Base-by-base conservation (phyloP, 2,329 filamentous ascomycete species). In the Grosmannia penicillata region DNA sequence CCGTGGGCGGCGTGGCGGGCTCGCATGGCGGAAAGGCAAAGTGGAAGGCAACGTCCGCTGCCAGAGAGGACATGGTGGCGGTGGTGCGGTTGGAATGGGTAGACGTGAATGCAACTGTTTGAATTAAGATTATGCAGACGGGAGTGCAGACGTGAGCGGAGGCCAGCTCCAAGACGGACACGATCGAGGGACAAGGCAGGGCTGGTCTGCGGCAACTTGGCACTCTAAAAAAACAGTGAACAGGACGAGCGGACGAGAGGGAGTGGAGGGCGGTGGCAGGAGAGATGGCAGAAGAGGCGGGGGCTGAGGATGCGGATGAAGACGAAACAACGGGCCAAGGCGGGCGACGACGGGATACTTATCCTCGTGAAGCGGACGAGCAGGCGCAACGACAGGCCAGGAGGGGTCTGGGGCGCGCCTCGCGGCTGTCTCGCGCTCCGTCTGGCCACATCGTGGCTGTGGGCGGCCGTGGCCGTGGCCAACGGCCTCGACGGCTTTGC, bases 21-120 rank as follows among this genome's bases (percentile, higher is more conserved):
- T 67, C 66, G 56, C 65, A 70, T 30, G 62, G 59, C 43, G 67
- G 65, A 50, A 72, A 76, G 45, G 59, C 62, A 57, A 76, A 75
- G 58, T 75, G 68, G 54, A 76, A 75, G 42, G 71, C 60, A 58
- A 75, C 66, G 60, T 69, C 66, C 58, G 63, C 70, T 72, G 60
- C 68, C 66, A 73, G 69, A 70, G 70, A 75, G 51, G 44, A 44
- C 41, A 40, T 38, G 35, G 17, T 44, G 32, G 8, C 11, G 19
- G 14, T 24, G 22, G 9, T 26, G 21, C 6, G 22, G 8, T 36
- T n/a, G n/a, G 22, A 11, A 19, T 34, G 42, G 40, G 32, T 39
- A n/a, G n/a, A n/a, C 36, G 29, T 13, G 36, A 36, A 43, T 35
- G 37, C 17, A n/a, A 17, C 6, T 8, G 33, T n/a, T 21, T 26